These are phyloP conservation scores for Neospermospora avenae DNA, from an alignment of 2,329 filamentous ascomycete genomes.

Conservation along the genomic window DNA sequence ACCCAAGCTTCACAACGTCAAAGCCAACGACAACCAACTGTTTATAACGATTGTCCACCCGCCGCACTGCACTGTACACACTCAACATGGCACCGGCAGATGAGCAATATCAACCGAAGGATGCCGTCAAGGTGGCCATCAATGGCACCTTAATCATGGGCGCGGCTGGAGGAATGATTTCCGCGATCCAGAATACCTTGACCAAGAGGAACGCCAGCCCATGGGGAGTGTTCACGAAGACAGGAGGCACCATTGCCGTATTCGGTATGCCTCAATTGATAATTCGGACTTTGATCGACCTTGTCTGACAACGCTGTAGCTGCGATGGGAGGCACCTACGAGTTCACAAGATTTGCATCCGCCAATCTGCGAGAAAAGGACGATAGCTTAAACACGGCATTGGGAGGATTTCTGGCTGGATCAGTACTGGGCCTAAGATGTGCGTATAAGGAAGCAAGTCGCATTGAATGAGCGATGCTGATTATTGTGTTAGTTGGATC, in stretches of 20 bases:
- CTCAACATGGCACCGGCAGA: slow-evolving; percentile 50
- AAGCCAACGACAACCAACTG: slow-evolving; percentile 19
- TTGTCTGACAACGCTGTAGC: slow-evolving; percentile 41
- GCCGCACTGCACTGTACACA: slow-evolving; percentile 12
- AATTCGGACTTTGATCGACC: not conserved
- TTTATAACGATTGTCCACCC: slow-evolving; percentile 13
- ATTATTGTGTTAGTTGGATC: slow-evolving; percentile 48
- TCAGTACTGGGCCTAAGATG: slow-evolving; percentile 58
- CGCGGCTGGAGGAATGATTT: slow-evolving; percentile 65
- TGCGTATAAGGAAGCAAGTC: slow-evolving; percentile 36
- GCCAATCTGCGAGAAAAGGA: slow-evolving; percentile 69
- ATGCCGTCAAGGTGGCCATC: slow-evolving; percentile 67
- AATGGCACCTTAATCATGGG: slow-evolving; percentile 64
- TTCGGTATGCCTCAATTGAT: slow-evolving; percentile 11
- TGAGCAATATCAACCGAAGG: slow-evolving; percentile 64
- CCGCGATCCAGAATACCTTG: slow-evolving; percentile 83
- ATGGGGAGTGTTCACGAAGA: slow-evolving; percentile 75
- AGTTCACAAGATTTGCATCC: slow-evolving; percentile 61
- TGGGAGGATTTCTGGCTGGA: slow-evolving; percentile 65
- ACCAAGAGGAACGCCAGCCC: slow-evolving; percentile 77
- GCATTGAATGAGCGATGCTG: slow-evolving; percentile 11
- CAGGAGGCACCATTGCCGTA: slow-evolving; percentile 68
- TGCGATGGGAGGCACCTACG: slow-evolving; percentile 64
- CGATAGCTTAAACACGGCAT: slow-evolving; percentile 60
- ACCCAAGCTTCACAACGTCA: slow-evolving; percentile 21